These are phyloP conservation scores for Phytophthora fragariaefolia DNA, from an alignment of 352 stramenopile genomes.

Conservation along the genomic window DNA sequence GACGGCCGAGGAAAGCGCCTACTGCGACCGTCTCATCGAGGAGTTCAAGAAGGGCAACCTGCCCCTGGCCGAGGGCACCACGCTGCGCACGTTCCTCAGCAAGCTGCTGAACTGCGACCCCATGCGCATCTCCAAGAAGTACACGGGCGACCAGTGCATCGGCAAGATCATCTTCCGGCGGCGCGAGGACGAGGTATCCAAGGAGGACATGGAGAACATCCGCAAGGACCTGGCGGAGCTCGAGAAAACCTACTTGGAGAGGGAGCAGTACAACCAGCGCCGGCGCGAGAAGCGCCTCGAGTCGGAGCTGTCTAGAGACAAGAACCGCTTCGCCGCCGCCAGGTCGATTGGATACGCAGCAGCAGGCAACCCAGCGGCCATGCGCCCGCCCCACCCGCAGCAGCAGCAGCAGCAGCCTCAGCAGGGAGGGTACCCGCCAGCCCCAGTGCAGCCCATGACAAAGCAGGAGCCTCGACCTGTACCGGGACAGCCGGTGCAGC, in stretches of 20 bases:
- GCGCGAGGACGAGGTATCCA: slow-evolving; percentile 76
- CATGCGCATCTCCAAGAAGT: slow-evolving; percentile 99
- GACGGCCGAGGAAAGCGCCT: slow-evolving; percentile 97
- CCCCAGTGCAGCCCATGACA: slow-evolving; percentile 20
- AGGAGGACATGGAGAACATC: slow-evolving; percentile 83
- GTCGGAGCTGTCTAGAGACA: slow-evolving; percentile 79
- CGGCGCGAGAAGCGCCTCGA: slow-evolving; percentile 88
- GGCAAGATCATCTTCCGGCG: slow-evolving; percentile 92
- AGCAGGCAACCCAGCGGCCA: slow-evolving; percentile 15
- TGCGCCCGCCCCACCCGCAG: slow-evolving; percentile 26
- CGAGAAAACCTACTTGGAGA: slow-evolving; percentile 96
- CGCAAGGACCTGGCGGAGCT: slow-evolving; percentile 86
- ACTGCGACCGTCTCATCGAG: slow-evolving; percentile 96
- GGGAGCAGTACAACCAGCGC: slow-evolving; percentile 95
- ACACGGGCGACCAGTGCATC: slow-evolving; percentile 98
- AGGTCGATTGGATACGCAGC: slow-evolving; percentile 45
- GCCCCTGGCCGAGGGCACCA: slow-evolving; percentile 97
- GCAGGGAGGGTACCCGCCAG: slow-evolving; percentile 22
- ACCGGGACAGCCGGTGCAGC: slow-evolving; percentile 10
- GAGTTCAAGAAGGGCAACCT: slow-evolving; percentile 98
- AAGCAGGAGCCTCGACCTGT: slow-evolving; percentile 35
- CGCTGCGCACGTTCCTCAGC: slow-evolving; percentile 96
- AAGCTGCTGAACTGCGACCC: slow-evolving; percentile 99
- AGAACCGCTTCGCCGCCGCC: slow-evolving; percentile 60
- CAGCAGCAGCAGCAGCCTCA: slow-evolving; percentile 28